Conservation (phyloP, 306 rosid species). For the Vigna reflexopilosa region DNA sequence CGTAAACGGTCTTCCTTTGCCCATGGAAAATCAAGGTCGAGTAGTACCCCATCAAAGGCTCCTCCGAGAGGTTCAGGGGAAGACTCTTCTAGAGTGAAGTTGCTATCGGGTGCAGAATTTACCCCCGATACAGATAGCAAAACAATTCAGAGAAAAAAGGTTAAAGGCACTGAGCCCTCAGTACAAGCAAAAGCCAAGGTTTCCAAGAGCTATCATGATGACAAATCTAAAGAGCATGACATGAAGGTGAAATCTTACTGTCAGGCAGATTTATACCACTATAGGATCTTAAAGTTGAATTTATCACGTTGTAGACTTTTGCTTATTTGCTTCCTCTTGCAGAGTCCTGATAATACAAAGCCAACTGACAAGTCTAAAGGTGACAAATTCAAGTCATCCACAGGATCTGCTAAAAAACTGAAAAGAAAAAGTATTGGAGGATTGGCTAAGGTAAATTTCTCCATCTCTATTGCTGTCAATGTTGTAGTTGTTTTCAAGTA, state of each 20-base stretch:
- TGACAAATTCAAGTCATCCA: slow-evolving; percentile 56
- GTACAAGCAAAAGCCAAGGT: slow-evolving; percentile 60
- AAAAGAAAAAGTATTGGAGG: slow-evolving; percentile 79
- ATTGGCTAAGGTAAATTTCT: slow-evolving; percentile 70
- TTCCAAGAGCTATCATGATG: slow-evolving; percentile 48
- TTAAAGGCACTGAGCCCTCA: slow-evolving; percentile 52
- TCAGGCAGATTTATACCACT: slow-evolving; percentile 27
- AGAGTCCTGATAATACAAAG: slow-evolving; percentile 57
- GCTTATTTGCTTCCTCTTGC: slow-evolving; percentile 52
- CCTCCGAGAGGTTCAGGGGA: slow-evolving; percentile 50
- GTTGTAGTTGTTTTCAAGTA: slow-evolving; percentile 32
- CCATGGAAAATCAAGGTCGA: slow-evolving; percentile 55
- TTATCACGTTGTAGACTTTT: slow-evolving; percentile 29
- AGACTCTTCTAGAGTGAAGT: slow-evolving; percentile 48
- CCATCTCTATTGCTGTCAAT: slow-evolving; percentile 36
- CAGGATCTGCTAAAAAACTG: slow-evolving; percentile 62
- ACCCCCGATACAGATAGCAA: slow-evolving; percentile 49
- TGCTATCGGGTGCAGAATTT: slow-evolving; percentile 44
- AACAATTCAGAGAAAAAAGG: slow-evolving; percentile 54
- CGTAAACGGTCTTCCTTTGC: slow-evolving; percentile 63
- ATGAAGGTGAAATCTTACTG: slow-evolving; percentile 54
- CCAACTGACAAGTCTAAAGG: slow-evolving; percentile 55
- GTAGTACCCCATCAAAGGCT: slow-evolving; percentile 61
- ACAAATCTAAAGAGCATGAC: slow-evolving; percentile 62
- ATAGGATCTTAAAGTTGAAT: slow-evolving; percentile 32